These are phyloP conservation scores for Pelargonium australe DNA, from an alignment of 441 rosid genomes.

Conservation along the genomic window DNA sequence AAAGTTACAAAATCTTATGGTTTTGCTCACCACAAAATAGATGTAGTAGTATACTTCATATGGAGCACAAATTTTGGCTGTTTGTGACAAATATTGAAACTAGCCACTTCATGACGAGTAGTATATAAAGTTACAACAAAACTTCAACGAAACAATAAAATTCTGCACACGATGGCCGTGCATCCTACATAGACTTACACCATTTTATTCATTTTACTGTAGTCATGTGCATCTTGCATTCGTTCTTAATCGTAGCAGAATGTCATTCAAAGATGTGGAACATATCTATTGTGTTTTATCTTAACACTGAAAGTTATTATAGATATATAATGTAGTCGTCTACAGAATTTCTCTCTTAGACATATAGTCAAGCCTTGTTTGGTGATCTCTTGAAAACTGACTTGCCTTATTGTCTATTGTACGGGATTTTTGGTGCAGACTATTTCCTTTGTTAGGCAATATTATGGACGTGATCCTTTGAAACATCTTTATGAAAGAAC, in stretches of 20 bases:
- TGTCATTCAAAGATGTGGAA: not conserved
- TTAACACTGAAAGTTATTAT: too few relatives aligned
- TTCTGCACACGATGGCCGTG: too few relatives aligned
- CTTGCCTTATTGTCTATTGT: not conserved
- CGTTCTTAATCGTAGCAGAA: not conserved
- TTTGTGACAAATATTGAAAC: too few relatives aligned
- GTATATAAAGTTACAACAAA: too few relatives aligned
- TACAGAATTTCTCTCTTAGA: not conserved
- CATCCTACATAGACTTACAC: too few relatives aligned
- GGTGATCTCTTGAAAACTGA: not conserved
- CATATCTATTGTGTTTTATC: not conserved
- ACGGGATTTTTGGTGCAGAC: not conserved
- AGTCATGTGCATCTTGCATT: not conserved
- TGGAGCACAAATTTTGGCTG: too few relatives aligned
- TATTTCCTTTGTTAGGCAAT: not conserved
- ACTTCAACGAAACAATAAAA: too few relatives aligned
- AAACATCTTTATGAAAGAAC: not conserved
- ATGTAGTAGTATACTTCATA: too few relatives aligned
- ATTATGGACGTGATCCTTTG: not conserved
- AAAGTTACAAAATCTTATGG: too few relatives aligned
- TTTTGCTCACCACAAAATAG: too few relatives aligned
- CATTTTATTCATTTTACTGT: too few relatives aligned
- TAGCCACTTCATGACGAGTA: too few relatives aligned
- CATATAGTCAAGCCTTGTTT: not conserved
- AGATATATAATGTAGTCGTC: not conserved